Percentiles rank a stretch among this genome's conserved stretches.
These are phyloP conservation scores for Tilletia horrida DNA, from an alignment of 1,284 basidiomycete genomes.

Conservation along the genomic window DNA sequence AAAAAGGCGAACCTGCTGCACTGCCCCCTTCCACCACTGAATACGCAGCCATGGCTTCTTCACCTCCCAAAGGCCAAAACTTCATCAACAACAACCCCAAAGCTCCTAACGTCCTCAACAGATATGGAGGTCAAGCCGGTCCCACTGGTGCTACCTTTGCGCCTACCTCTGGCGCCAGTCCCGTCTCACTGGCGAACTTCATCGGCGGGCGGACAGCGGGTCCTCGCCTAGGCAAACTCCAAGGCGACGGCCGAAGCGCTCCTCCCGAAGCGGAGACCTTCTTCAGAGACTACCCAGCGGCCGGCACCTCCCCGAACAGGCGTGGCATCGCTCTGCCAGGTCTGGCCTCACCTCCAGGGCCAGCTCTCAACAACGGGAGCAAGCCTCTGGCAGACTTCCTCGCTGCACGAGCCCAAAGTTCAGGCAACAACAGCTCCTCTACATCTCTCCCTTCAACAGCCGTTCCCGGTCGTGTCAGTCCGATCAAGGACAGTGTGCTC, in stretches of 20 bases:
- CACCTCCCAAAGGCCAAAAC: neutral
- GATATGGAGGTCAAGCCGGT: conserved; percentile 50
- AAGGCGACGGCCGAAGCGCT: conserved; percentile 47
- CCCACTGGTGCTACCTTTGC: conserved; percentile 48
- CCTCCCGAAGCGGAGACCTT: conserved; percentile 35
- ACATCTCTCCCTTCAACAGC: neutral
- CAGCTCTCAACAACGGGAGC: neutral
- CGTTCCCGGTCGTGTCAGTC: neutral
- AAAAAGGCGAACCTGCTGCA: neutral
- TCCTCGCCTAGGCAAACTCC: conserved; percentile 47
- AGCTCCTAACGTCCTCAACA: conserved; percentile 30
- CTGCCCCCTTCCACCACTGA: neutral
- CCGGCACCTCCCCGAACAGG: neutral
- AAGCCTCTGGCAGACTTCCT: conserved; percentile 5
- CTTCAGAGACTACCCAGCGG: neutral
- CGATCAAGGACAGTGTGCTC: neutral
- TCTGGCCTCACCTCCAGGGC: neutral
- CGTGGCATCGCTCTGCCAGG: conserved; percentile 1
- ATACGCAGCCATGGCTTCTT: neutral
- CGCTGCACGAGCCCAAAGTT: neutral
- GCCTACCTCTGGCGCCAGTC: conserved; percentile 26
- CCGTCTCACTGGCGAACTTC: conserved; percentile 50
- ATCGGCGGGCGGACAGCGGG: conserved; percentile 52
- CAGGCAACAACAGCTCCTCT: neutral
- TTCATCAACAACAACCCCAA: neutral